Conservation (phyloP, 2,329 filamentous ascomycete genomes). For the Magnaporthiopsis poae region DNA sequence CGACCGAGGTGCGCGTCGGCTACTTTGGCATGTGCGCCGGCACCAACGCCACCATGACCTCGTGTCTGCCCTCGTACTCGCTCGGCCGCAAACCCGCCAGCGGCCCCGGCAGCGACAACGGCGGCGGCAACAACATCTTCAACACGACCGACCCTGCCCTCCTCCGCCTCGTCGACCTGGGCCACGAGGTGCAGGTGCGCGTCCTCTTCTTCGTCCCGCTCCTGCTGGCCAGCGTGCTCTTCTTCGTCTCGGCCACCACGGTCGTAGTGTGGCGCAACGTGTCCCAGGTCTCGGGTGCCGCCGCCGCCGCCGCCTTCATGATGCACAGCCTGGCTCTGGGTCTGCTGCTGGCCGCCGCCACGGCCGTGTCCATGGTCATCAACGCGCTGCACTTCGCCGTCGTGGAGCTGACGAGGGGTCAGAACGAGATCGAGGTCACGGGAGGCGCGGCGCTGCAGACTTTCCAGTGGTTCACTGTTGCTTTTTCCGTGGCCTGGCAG, state of each 20-base stretch:
- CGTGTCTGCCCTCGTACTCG: conserved; percentile 12
- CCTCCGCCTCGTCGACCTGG: conserved; percentile 4
- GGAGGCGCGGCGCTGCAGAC: conserved; percentile 14
- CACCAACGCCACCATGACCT: conserved; percentile 4
- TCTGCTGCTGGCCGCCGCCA: conserved; percentile 12
- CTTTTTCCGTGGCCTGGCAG: conserved; percentile 14
- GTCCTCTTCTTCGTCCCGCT: conserved; percentile 9
- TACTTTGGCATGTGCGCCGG: conserved; percentile 15
- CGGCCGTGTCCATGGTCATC: conserved; percentile 12
- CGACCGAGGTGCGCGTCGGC: conserved; percentile 14
- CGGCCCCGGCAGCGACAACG: not conserved
- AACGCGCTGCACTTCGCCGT: conserved; percentile 15
- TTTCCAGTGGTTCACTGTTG: conserved; percentile 15
- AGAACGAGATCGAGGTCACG: conserved; percentile 6
- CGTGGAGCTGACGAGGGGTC: conserved; percentile 3
- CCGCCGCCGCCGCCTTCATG: conserved; percentile 9
- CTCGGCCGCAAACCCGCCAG: conserved; percentile 7
- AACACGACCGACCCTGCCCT: conserved; percentile 6
- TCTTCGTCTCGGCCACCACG: conserved; percentile 15
- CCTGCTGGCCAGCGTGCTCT: conserved; percentile 12
- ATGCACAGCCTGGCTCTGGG: conserved; percentile 6
- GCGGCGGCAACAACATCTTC: not conserved
- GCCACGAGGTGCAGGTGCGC: conserved; percentile 8
- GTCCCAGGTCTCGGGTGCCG: conserved; percentile 21
- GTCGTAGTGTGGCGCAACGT: conserved; percentile 10